Conservation (phyloP, 495 filamentous ascomycete species). For the Aspergillus wentii region DNA sequence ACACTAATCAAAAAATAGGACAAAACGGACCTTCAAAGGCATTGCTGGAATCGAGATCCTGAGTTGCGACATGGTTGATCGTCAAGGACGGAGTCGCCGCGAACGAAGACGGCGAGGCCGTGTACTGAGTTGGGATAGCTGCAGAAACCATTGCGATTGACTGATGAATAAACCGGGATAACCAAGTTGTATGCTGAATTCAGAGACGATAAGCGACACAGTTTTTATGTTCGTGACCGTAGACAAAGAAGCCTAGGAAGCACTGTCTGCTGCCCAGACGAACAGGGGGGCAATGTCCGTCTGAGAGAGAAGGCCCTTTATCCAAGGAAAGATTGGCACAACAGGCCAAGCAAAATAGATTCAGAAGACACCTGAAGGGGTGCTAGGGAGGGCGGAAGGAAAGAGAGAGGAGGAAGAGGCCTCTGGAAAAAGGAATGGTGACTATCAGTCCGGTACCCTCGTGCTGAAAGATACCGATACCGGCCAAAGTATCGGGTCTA, state of each 20-base stretch:
- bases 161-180: conserved; percentile 11
- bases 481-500: conserved; percentile 80
- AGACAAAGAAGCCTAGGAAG: conserved; percentile 47
- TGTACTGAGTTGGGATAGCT: conserved; percentile 73
- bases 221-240: conserved; percentile 14
- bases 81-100: conserved; percentile 80
- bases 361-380: conserved; percentile 32
- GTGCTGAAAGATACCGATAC: conserved; percentile 83
- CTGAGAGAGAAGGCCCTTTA: conserved; percentile 94
- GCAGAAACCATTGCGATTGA: conserved; percentile 73
- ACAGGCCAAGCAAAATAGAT: conserved; percentile 51
- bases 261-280: conserved; percentile 77
- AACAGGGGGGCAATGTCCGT: conserved; percentile 74
- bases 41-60: conserved; percentile 93
- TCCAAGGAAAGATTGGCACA: conserved; percentile 50
- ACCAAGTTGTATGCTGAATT: no score
- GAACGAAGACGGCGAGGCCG: conserved; percentile 70
- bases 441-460: conserved; percentile 58
- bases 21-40: conserved; percentile 79
- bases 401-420: conserved; percentile 69
- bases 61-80: conserved; percentile 93
- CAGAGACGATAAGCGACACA: conserved; percentile 21
- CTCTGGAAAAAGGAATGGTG: conserved; percentile 85
- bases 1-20: not conserved
- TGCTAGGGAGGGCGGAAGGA: conserved; percentile 88